Evolutionary conservation across 345 rosid genomes (phyloP).

Genomic region (Lenwebbia sp.): DNA sequence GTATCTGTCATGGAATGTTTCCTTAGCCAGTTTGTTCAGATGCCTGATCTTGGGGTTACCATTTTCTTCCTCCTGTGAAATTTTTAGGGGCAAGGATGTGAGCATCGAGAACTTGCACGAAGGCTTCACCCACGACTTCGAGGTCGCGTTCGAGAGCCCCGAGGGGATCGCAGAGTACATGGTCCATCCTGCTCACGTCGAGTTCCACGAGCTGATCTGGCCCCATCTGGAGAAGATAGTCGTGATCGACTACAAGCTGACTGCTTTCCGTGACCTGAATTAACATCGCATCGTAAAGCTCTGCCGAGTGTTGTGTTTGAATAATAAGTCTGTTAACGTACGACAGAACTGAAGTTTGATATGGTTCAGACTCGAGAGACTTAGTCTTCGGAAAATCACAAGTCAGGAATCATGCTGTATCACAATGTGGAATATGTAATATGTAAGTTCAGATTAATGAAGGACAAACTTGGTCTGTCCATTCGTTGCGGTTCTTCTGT

Average conservation of each 20-base stretch:
- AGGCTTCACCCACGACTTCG: constrained; percentile 77
- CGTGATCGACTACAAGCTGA: constrained; percentile 63
- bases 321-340: background rate
- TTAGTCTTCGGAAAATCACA: background rate
- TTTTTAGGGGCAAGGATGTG: constrained; percentile 62
- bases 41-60: background rate
- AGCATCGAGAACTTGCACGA: constrained; percentile 63
- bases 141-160: constrained; percentile 53
- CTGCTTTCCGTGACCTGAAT: constrained; percentile 17
- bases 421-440: background rate
- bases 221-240: constrained; percentile 40
- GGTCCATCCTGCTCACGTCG: constrained; percentile 59
- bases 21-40: background rate
- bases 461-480: background rate
- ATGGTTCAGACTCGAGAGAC: background rate
- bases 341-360: background rate
- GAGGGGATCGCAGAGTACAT: constrained; percentile 54
- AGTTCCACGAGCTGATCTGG: constrained; percentile 30
- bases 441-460: background rate
- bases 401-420: background rate
- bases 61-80: background rate
- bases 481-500: background rate
- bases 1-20: background rate
- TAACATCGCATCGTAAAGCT: background rate
- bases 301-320: background rate